A percentile compares a stretch with the other conserved stretches of the same genome.
Conservation (phyloP, 2,329 filamentous ascomycete species). For the Teratosphaeria nubilosa region DNA sequence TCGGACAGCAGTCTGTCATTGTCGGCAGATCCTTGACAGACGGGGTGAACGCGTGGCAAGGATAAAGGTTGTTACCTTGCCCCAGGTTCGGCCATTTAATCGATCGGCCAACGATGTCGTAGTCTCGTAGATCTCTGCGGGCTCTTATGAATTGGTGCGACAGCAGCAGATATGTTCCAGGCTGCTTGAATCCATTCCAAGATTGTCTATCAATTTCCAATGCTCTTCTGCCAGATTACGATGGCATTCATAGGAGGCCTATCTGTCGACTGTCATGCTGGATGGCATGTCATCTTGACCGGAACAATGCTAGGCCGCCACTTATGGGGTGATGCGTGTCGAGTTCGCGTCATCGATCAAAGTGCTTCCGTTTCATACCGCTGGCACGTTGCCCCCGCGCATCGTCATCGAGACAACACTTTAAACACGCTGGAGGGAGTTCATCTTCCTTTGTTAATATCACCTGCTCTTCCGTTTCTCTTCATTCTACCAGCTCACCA, state of each 20-base stretch:
- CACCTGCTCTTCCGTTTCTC: not conserved
- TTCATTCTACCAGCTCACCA: conserved; percentile 21
- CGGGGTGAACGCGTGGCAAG: not conserved
- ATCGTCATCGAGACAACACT: not conserved
- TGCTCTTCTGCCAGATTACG: too few relatives aligned
- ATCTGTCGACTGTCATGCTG: too few relatives aligned
- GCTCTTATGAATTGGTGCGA: too few relatives aligned
- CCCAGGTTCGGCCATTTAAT: not conserved
- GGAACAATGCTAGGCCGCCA: too few relatives aligned
- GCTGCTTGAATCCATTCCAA: too few relatives aligned
- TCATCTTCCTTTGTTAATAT: too few relatives aligned
- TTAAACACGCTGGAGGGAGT: not conserved
- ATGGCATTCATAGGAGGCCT: too few relatives aligned
- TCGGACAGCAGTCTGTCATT: too few relatives aligned
- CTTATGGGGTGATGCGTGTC: not conserved
- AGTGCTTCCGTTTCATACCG: not conserved
- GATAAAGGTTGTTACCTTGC: not conserved
- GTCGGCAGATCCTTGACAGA: not conserved
- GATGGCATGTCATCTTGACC: too few relatives aligned
- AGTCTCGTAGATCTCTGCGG: too few relatives aligned
- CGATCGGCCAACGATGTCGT: not conserved
- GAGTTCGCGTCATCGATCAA: not conserved
- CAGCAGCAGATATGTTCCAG: too few relatives aligned
- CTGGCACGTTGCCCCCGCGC: not conserved
- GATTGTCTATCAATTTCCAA: too few relatives aligned